These are phyloP conservation scores for Coniella vitis DNA, from an alignment of 2,329 filamentous ascomycete species.

Conservation along the genomic window DNA sequence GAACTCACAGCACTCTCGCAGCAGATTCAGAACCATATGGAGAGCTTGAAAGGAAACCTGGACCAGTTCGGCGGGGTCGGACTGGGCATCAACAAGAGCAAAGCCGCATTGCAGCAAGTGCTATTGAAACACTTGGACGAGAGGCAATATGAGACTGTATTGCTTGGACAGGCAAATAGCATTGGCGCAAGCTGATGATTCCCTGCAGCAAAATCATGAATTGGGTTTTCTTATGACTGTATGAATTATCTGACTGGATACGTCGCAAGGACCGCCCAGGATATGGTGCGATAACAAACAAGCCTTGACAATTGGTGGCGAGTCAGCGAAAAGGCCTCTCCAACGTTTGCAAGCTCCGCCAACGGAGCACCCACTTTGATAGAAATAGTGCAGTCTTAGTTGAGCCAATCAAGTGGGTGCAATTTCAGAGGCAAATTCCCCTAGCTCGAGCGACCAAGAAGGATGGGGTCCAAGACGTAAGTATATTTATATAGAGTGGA, in stretches of 20 bases:
- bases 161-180: slow-evolving; percentile 31
- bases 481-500: too few species aligned
- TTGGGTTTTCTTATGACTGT: not conserved
- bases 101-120: slow-evolving; percentile 42
- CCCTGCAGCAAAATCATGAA: not conserved
- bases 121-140: slow-evolving; percentile 39
- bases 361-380: too few species aligned
- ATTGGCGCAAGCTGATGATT: not conserved
- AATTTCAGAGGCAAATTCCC: too few species aligned
- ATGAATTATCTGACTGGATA: not conserved
- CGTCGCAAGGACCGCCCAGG: not conserved
- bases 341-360: too few species aligned
- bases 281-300: not conserved
- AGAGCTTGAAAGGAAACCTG: slow-evolving; percentile 48
- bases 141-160: slow-evolving; percentile 39
- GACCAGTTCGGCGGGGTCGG: slow-evolving; percentile 46
- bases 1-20: slow-evolving; percentile 38
- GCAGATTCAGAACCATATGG: slow-evolving; percentile 48
- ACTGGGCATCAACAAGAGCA: slow-evolving; percentile 40
- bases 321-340: not conserved
- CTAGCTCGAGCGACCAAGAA: too few species aligned
- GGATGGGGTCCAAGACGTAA: too few species aligned
- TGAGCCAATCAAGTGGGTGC: too few species aligned
- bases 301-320: not conserved
- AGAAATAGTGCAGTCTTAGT: too few species aligned